Evolutionary conservation across 305 asterid species (phyloP).

Genomic region (Ajuga reptans): DNA sequence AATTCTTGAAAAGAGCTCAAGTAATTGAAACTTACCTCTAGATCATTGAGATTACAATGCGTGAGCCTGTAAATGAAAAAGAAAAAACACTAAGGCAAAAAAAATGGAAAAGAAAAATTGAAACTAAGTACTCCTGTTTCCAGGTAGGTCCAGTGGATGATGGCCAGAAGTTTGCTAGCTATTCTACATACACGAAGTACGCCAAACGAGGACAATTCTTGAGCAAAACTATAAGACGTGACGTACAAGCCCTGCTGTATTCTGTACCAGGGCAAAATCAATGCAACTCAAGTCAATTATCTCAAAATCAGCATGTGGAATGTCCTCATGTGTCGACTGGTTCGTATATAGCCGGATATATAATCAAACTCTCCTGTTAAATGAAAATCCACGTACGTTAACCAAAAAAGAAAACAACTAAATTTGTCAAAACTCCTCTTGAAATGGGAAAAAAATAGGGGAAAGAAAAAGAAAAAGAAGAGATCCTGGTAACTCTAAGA

Average conservation of each 20-base stretch:
- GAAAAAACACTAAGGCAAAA: background rate
- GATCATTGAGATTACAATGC: conserved; percentile 32
- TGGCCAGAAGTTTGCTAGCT: conserved; percentile 29
- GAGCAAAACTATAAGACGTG: conserved; percentile 14
- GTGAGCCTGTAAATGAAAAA: conserved; percentile 23
- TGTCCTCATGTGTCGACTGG: conserved; percentile 10
- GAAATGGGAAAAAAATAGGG: too few relatives aligned
- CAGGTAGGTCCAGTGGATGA: conserved; percentile 24
- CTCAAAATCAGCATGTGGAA: background rate
- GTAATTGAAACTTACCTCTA: conserved; percentile 19
- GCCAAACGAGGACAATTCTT: conserved; percentile 17
- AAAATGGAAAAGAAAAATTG: background rate
- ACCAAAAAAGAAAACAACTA: background rate
- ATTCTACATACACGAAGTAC: conserved; percentile 38
- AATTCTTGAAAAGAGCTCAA: background rate
- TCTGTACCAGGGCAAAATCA: conserved; percentile 8
- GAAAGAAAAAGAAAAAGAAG: too few relatives aligned
- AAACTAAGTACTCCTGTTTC: conserved; percentile 24
- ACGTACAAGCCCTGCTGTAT: conserved; percentile 18
- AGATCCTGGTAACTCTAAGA: too few relatives aligned
- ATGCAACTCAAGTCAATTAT: background rate
- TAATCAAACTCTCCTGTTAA: conserved; percentile 52
- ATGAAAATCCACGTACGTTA: background rate
- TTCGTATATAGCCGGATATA: conserved; percentile 17
- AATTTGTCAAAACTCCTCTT: background rate